Conservation (phyloP, 129 eudicot genomes). For the Arctium minus region DNA sequence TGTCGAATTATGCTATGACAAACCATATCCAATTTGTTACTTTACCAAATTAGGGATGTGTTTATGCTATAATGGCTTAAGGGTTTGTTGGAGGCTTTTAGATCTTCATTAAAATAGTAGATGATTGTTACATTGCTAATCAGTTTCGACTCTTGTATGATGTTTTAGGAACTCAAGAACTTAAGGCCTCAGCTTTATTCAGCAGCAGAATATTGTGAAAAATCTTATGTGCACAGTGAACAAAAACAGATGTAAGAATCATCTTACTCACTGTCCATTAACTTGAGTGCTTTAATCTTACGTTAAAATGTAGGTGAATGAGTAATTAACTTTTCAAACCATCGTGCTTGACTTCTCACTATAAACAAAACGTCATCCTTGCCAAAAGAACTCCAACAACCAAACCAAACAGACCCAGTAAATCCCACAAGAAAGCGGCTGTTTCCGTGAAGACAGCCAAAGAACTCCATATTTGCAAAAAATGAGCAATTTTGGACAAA, state of each 20-base stretch:
- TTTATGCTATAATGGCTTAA: conserved; percentile 1
- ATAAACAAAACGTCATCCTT: background rate
- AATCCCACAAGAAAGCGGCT: background rate
- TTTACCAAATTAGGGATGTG: conserved; percentile 10
- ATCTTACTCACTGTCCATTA: background rate
- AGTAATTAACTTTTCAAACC: background rate
- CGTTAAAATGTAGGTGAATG: background rate
- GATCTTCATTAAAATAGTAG: background rate
- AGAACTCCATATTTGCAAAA: background rate
- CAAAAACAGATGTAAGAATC: conserved; percentile 85
- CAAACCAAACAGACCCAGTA: background rate
- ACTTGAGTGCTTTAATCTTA: background rate
- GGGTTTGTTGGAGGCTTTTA: conserved; percentile 4
- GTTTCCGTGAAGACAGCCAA: background rate
- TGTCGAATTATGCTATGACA: background rate
- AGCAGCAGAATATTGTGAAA: conserved; percentile 97
- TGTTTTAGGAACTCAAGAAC: conserved; percentile 83
- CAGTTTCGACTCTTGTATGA: conserved; percentile 11
- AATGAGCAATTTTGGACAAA: background rate
- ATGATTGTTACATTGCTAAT: conserved; percentile 1
- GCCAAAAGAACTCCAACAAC: background rate
- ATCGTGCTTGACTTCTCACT: background rate
- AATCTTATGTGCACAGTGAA: conserved; percentile 90
- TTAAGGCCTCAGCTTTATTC: conserved; percentile 96
- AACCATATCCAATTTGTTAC: conserved; percentile 13